A percentile compares a stretch with the other conserved stretches of the same genome.
Conservation (phyloP, 2,329 filamentous ascomycete genomes). For the Atkinsonella texensis region DNA sequence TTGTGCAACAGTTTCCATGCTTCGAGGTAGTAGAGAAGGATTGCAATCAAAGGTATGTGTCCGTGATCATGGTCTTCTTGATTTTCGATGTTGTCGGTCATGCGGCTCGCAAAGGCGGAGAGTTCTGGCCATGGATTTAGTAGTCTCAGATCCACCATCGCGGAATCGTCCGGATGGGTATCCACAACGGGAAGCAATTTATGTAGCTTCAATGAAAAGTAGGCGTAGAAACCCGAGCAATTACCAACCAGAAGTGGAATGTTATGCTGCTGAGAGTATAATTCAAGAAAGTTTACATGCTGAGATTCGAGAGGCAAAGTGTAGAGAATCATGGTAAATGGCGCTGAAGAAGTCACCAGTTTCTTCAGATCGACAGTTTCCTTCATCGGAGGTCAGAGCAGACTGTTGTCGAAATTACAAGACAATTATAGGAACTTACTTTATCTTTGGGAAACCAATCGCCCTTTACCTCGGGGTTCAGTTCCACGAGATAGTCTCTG, state of each 20-base stretch:
- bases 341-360: slow-evolving; percentile 27
- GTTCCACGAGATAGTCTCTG: slow-evolving; percentile 64
- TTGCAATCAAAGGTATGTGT: slow-evolving; percentile 75
- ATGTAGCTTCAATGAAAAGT: slow-evolving; percentile 69
- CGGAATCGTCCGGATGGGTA: slow-evolving; percentile 82
- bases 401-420: neutral
- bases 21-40: slow-evolving; percentile 72
- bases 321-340: slow-evolving; percentile 44
- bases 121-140: slow-evolving; percentile 81
- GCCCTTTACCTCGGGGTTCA: slow-evolving; percentile 87
- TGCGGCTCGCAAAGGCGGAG: slow-evolving; percentile 47
- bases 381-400: slow-evolving; percentile 10
- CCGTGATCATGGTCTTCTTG: slow-evolving; percentile 75
- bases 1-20: slow-evolving; percentile 64
- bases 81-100: slow-evolving; percentile 56
- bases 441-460: slow-evolving; percentile 47
- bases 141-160: slow-evolving; percentile 74
- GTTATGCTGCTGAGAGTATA: slow-evolving; percentile 39
- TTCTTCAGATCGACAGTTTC: slow-evolving; percentile 23
- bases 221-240: slow-evolving; percentile 84
- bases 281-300: slow-evolving; percentile 31
- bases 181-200: slow-evolving; percentile 85
- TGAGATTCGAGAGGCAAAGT: slow-evolving; percentile 35
- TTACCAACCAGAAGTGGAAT: slow-evolving; percentile 74
- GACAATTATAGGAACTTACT: slow-evolving; percentile 7